Percentiles rank a stretch among this genome's conserved stretches.
Conservation (phyloP, 202 grass and related monocot genomes). For the Miscanthus sacchariflorus region DNA sequence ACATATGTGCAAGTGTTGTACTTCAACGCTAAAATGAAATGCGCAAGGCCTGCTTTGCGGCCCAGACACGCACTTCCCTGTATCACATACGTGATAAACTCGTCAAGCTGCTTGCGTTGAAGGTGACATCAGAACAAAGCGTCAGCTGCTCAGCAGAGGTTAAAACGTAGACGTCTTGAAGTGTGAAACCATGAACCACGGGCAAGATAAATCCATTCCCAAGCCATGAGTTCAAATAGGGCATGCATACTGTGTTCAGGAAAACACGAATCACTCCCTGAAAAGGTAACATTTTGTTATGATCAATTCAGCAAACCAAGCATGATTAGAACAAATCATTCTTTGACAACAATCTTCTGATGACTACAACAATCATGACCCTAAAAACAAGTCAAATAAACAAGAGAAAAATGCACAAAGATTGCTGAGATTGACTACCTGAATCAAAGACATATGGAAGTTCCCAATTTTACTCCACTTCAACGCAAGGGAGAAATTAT, state of each 20-base stretch:
- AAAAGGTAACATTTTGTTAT: conserved; percentile 24
- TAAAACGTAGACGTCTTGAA: conserved; percentile 71
- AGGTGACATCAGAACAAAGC: conserved; percentile 81
- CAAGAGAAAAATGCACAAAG: conserved; percentile 15
- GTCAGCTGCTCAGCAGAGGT: conserved; percentile 60
- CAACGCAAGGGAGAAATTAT: conserved; percentile 75
- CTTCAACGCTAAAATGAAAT: not conserved
- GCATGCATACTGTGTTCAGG: conserved; percentile 79
- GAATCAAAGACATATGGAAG: conserved; percentile 90
- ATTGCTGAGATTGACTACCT: conserved; percentile 54
- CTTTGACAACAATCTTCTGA: not conserved
- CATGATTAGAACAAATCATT: conserved; percentile 19
- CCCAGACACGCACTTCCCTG: not conserved
- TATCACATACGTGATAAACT: conserved; percentile 28
- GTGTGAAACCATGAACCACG: conserved; percentile 72
- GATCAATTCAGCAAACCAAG: not conserved
- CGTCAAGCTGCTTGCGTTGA: conserved; percentile 46
- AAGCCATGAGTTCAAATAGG: conserved; percentile 74
- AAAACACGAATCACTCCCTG: conserved; percentile 89
- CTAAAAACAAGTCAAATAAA: not conserved
- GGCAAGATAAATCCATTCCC: conserved; percentile 71
- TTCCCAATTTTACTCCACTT: conserved; percentile 92
- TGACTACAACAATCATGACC: not conserved
- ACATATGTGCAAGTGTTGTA: conserved; percentile 36
- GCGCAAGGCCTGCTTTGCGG: conserved; percentile 21